These are phyloP conservation scores for Trichoderma koningii DNA, from an alignment of 2,329 filamentous ascomycete species.

Conservation along the genomic window DNA sequence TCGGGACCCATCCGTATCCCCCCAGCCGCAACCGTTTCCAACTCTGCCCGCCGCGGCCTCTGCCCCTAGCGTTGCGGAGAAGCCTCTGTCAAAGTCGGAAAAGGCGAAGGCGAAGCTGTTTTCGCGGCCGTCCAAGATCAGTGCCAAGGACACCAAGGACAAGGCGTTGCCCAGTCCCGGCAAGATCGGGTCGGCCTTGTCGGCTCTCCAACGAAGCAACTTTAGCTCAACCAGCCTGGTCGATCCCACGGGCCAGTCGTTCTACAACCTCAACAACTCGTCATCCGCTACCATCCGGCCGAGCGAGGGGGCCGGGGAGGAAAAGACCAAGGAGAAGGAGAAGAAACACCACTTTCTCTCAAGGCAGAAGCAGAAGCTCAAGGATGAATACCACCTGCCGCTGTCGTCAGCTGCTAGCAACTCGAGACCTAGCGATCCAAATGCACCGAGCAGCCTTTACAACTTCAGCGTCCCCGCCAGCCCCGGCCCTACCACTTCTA, in stretches of 20 bases:
- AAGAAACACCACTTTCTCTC: constrained; percentile 80
- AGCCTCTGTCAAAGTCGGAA: constrained; percentile 59
- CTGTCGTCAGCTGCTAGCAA: constrained; percentile 77
- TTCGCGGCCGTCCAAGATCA: constrained; percentile 74
- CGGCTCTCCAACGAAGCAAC: constrained; percentile 66
- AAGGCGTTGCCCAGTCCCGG: constrained; percentile 72
- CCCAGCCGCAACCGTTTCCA: constrained; percentile 41
- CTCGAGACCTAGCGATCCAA: constrained; percentile 73
- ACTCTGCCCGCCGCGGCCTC: constrained; percentile 42
- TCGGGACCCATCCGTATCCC: constrained; percentile 42
- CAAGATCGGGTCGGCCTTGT: constrained; percentile 67
- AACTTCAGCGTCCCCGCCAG: constrained; percentile 75
- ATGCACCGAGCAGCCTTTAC: constrained; percentile 74
- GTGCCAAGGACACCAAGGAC: constrained; percentile 67
- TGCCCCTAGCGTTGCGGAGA: constrained; percentile 52
- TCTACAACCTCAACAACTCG: constrained; percentile 75
- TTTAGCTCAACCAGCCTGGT: constrained; percentile 71
- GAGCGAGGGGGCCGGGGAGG: constrained; percentile 52
- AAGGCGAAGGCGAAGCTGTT: constrained; percentile 83
- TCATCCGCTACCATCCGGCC: constrained; percentile 77
- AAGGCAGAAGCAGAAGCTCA: constrained; percentile 76
- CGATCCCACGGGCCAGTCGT: constrained; percentile 61
- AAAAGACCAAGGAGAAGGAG: constrained; percentile 59
- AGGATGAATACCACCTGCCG: constrained; percentile 71
- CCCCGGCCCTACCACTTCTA: constrained; percentile 63